These are phyloP conservation scores for Lactarius pseudohatsudake DNA, from an alignment of 768 basidiomycete genomes.

Conservation along the genomic window DNA sequence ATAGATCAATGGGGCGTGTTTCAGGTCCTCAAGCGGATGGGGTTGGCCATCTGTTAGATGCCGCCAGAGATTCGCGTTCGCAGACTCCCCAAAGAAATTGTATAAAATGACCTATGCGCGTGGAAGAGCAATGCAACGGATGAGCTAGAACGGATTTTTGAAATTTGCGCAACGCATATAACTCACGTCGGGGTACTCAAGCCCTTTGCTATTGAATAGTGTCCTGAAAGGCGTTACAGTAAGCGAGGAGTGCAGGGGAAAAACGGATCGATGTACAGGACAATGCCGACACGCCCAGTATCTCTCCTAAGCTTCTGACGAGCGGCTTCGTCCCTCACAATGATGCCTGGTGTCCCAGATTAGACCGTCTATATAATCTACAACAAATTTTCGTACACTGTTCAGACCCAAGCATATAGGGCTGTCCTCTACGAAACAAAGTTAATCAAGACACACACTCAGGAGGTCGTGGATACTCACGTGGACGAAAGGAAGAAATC, in stretches of 20 bases:
- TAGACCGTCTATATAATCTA: neutral
- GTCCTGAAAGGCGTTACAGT: constrained; percentile 38
- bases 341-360: constrained; percentile 47
- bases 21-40: neutral
- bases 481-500: constrained; percentile 14
- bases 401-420: constrained; percentile 59
- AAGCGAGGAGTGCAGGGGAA: neutral
- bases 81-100: constrained; percentile 72
- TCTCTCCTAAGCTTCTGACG: constrained; percentile 46
- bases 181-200: constrained; percentile 63
- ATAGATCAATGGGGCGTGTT: constrained; percentile 10
- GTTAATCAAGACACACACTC: neutral
- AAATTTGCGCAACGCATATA: neutral
- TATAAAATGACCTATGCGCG: constrained; percentile 60
- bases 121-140: neutral
- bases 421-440: constrained; percentile 40
- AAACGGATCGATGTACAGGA: constrained; percentile 46
- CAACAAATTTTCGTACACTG: constrained; percentile 49
- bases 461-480: neutral
- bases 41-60: neutral
- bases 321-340: constrained; percentile 63
- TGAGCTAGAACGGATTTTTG: neutral
- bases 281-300: constrained; percentile 57
- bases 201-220: constrained; percentile 62
- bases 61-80: constrained; percentile 35